Evolutionary conservation across 345 rosid genomes (phyloP).

Genomic region (Barbarea vulgaris): DNA sequence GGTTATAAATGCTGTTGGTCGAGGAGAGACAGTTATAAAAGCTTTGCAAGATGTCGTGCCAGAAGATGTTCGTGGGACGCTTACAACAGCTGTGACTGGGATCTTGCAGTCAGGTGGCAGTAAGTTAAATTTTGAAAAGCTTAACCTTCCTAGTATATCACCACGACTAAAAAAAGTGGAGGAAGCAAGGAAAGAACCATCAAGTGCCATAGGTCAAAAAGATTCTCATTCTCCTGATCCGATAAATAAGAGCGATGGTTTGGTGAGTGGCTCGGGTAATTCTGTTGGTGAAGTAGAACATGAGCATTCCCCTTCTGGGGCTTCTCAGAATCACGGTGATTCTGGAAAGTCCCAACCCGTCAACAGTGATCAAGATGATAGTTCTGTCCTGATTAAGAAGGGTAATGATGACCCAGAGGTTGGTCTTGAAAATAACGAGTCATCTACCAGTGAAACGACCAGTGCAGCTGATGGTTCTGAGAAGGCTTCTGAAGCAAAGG

Average conservation of each 20-base stretch:
- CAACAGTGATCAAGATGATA: conserved; percentile 46
- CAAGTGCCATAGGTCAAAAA: conserved; percentile 40
- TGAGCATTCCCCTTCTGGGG: conserved; percentile 47
- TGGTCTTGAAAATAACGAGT: conserved; percentile 45
- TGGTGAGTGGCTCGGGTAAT: conserved; percentile 43
- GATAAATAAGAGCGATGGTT: conserved; percentile 47
- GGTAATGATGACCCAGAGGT: conserved; percentile 47
- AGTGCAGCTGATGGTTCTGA: conserved; percentile 45
- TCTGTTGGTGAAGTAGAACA: conserved; percentile 41
- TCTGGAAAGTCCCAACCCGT: conserved; percentile 39
- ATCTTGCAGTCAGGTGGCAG: conserved; percentile 58
- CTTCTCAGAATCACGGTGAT: conserved; percentile 45
- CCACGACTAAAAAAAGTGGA: conserved; percentile 41
- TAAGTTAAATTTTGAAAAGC: conserved; percentile 53
- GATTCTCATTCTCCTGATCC: conserved; percentile 48
- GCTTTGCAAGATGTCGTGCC: conserved; percentile 96
- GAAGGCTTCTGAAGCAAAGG: conserved; percentile 46
- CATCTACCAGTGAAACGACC: conserved; percentile 45
- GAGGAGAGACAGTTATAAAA: conserved; percentile 79
- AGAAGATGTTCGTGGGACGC: conserved; percentile 88
- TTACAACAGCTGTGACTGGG: conserved; percentile 64
- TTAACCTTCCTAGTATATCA: conserved; percentile 51
- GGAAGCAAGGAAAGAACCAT: conserved; percentile 46
- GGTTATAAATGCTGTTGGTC: conserved; percentile 85
- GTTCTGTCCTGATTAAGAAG: conserved; percentile 40